A percentile compares a stretch with the other conserved stretches of the same genome.
Conservation (phyloP, 2,329 filamentous ascomycete genomes). For the Hymenoscyphus fraxineus region DNA sequence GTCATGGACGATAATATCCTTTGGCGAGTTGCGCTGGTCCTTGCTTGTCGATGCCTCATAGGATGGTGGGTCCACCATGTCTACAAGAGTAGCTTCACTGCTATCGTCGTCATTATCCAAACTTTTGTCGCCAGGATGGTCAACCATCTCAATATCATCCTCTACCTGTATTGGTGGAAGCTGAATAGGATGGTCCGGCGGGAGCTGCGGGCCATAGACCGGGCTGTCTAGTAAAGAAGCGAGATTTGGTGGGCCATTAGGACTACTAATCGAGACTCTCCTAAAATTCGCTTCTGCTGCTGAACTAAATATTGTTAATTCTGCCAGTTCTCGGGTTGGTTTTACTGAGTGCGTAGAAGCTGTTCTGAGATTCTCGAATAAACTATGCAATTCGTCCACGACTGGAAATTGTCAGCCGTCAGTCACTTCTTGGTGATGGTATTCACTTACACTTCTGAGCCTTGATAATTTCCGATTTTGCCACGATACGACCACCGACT, state of each 20-base stretch:
- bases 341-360: conserved; percentile 59
- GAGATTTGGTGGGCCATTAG: conserved; percentile 29
- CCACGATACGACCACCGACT: conserved; percentile 70
- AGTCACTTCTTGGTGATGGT: conserved; percentile 15
- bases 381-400: conserved; percentile 63
- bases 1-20: conserved; percentile 5
- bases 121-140: conserved; percentile 26
- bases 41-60: conserved; percentile 15
- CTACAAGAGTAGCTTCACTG: conserved; percentile 40
- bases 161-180: conserved; percentile 18
- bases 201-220: conserved; percentile 26
- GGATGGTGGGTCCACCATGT: conserved; percentile 26
- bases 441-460: conserved; percentile 68
- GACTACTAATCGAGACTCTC: conserved; percentile 42
- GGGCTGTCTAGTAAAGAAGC: conserved; percentile 25
- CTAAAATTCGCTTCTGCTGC: conserved; percentile 51
- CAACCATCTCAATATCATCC: conserved; percentile 35
- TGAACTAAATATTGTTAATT: conserved; percentile 67
- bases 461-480: conserved; percentile 52
- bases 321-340: conserved; percentile 73
- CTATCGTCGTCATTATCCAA: conserved; percentile 30
- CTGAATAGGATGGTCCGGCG: conserved; percentile 7
- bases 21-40: conserved; percentile 7
- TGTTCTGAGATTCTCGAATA: conserved; percentile 69
- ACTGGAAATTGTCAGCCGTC: conserved; percentile 47